These are phyloP conservation scores for Leavenworthia alabamica DNA, from an alignment of 345 rosid genomes.

Conservation along the genomic window DNA sequence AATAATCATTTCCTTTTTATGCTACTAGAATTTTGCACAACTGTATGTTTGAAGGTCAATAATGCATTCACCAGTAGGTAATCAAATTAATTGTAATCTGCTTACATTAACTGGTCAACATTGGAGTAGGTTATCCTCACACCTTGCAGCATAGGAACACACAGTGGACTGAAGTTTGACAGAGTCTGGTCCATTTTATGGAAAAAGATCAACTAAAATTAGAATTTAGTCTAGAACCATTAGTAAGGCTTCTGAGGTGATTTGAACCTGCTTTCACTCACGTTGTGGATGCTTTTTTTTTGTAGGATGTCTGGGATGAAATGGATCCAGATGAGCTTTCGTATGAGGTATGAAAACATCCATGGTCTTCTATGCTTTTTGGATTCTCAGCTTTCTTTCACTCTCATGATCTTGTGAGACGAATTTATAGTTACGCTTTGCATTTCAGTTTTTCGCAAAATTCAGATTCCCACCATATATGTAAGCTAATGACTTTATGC, in stretches of 20 bases:
- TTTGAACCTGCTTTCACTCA: conserved; percentile 6
- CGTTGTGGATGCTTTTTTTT: background rate
- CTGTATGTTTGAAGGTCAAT: background rate
- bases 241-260: conserved; percentile 7
- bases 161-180: background rate
- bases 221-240: background rate
- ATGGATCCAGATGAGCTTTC: conserved; percentile 93
- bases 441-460: background rate
- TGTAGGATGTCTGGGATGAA: conserved; percentile 86
- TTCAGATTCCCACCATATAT: background rate
- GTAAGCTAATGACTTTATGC: background rate
- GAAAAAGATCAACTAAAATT: background rate
- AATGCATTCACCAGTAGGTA: background rate
- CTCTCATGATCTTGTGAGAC: conserved; percentile 8
- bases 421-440: background rate
- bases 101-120: background rate
- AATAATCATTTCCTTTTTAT: background rate
- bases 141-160: background rate
- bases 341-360: conserved; percentile 55
- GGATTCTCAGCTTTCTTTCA: background rate
- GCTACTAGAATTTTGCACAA: conserved; percentile 4
- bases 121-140: background rate
- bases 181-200: conserved; percentile 2
- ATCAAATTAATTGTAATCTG: background rate
- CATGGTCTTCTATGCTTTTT: background rate